Conservation (phyloP, 352 stramenopile species). For the Pythium apleroticum region DNA sequence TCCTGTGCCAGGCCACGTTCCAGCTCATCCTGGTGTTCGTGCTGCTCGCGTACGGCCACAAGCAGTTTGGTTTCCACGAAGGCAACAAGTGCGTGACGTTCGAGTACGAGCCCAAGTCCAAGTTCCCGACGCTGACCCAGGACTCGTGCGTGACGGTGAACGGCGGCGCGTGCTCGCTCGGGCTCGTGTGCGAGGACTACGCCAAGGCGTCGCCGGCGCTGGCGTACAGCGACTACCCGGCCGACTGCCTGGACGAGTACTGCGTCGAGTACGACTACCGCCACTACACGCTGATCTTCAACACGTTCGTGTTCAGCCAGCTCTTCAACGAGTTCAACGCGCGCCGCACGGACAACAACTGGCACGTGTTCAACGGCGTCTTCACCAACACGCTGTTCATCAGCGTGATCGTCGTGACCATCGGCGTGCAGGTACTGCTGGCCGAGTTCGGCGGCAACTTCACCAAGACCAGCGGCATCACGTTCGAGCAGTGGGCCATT, state of each 20-base stretch:
- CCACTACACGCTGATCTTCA: constrained; percentile 98
- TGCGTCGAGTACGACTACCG: constrained; percentile 76
- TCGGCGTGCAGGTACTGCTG: constrained; percentile 95
- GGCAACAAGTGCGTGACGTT: constrained; percentile 52
- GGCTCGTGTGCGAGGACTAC: constrained; percentile 66
- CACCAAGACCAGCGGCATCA: constrained; percentile 72
- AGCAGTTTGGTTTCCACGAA: constrained; percentile 58
- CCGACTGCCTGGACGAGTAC: constrained; percentile 43
- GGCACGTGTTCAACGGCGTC: constrained; percentile 94
- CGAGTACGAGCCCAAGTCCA: constrained; percentile 50
- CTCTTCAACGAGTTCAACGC: constrained; percentile 92
- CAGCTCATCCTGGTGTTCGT: constrained; percentile 89
- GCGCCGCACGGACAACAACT: constrained; percentile 92
- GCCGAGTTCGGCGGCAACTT: constrained; percentile 94
- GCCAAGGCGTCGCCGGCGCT: constrained; percentile 32
- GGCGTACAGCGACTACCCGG: constrained; percentile 43
- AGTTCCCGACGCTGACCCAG: constrained; percentile 36
- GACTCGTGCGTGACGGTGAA: constrained; percentile 50
- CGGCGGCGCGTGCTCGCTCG: constrained; percentile 43
- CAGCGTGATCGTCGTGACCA: constrained; percentile 89
- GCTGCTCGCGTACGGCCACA: constrained; percentile 52
- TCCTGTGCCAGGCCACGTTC: constrained; percentile 62
- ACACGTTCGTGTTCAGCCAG: constrained; percentile 97
- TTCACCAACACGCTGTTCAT: constrained; percentile 93
- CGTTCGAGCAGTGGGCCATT: constrained; percentile 58